Base-by-base conservation (phyloP, 805 yeast genomes). In the Ogataea pilisensis region DNA sequence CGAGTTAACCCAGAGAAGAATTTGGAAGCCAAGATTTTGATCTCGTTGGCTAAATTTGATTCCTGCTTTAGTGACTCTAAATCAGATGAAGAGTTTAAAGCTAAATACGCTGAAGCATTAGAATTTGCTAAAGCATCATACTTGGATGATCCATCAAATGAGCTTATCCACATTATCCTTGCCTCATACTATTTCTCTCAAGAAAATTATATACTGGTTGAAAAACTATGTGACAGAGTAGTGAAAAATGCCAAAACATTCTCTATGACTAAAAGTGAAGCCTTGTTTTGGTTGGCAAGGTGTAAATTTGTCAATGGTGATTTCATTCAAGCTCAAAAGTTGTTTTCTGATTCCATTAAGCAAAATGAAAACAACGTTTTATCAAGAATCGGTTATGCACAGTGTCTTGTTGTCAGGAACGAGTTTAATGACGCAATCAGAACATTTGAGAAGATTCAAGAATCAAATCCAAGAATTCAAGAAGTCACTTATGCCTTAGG, bases 231-330 rank as follows among this genome's bases (percentile, higher is more conserved):
- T 41, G 63, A 69, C 22, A 70, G 72, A 32, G 76, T 82, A 5
- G 60, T 76, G 13, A 58, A 71, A 11, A 50, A 57, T 21, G 53
- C 70, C 0, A 64, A 61, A 18, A 54, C 64, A 18, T 64, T 78
- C 0, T 43, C 69, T 3, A 61, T 64, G 19, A 58, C 80, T 2
- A 54, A 68, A 18, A 74, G 85, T 25, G 90, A 84, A 47, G 80
- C 87, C 2, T 62, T 74, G 36, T 85, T 85, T 53, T 93, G 97
- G 98, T 69, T 81, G 41, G 99, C 88, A 3, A 75, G 98, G 60
- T 81, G 85, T 14, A 70, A 76, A 37, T 90, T 82, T 50, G 70
- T 69, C 6, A 59, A 72, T 21, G 64, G 68, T 1, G 86, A 89
- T 52, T 78, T 70, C 54, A 74, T 77, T n/a, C 74, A 74, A 44